phyloP scores from a whole-genome alignment of 495 filamentous ascomycete genomes.

The Schizothecium vesticola region DNA sequence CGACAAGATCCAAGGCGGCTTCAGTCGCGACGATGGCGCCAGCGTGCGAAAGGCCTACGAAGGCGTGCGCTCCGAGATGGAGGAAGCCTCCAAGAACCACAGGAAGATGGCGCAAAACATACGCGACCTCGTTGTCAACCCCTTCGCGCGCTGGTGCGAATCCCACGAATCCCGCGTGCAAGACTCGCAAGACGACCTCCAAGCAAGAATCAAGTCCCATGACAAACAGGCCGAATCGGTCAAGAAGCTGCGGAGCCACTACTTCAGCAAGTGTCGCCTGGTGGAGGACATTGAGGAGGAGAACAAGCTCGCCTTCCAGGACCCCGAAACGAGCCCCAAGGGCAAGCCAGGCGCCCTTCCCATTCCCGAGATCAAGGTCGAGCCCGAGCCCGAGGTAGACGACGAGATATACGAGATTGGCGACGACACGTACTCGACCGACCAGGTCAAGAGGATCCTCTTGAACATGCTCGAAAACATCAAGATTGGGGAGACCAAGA shows the following conservation, averaged over 20 bases:
- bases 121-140: slow-evolving; percentile 86
- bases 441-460: slow-evolving; percentile 85
- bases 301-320: slow-evolving; percentile 95
- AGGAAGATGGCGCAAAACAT: slow-evolving; percentile 94
- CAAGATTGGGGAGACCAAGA: slow-evolving; percentile 82
- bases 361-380: slow-evolving; percentile 55
- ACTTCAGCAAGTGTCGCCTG: slow-evolving; percentile 97
- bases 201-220: slow-evolving; percentile 80
- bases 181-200: slow-evolving; percentile 89
- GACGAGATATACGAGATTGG: slow-evolving; percentile 88
- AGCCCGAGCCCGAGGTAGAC: slow-evolving; percentile 45
- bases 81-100: slow-evolving; percentile 83
- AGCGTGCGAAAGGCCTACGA: slow-evolving; percentile 97
- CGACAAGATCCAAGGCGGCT: slow-evolving; percentile 78
- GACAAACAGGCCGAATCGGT: slow-evolving; percentile 86
- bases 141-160: slow-evolving; percentile 93
- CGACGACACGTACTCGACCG: slow-evolving; percentile 74
- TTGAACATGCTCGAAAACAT: slow-evolving; percentile 81
- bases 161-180: slow-evolving; percentile 86
- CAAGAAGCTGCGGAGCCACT: slow-evolving; percentile 87
- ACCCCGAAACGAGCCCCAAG: slow-evolving; percentile 55
- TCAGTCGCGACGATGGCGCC: slow-evolving; percentile 88
- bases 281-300: slow-evolving; percentile 97
- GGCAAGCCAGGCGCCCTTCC: slow-evolving; percentile 42
- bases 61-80: slow-evolving; percentile 90